Percentiles rank a stretch among this genome's conserved stretches.
Evolutionary conservation across 495 filamentous ascomycete species (phyloP).

Genomic region (Massariosphaeria phaeospora): DNA sequence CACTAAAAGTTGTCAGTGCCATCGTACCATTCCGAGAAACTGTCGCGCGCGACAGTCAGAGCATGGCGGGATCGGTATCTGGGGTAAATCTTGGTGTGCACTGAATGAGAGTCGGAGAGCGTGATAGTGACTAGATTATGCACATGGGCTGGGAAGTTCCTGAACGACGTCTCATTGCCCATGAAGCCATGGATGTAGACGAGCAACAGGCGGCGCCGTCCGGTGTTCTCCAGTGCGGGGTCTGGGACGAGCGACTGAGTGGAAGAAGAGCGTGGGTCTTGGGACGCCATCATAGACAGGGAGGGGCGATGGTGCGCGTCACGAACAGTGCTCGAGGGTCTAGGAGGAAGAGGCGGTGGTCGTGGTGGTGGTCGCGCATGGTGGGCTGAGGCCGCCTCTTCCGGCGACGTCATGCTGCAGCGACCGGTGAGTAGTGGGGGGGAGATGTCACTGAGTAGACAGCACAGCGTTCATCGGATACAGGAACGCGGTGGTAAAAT

Average conservation of each 20-base stretch:
- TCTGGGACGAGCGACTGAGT: constrained; percentile 56
- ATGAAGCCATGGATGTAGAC: constrained; percentile 93
- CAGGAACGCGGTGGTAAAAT: too few species aligned
- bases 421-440: too few species aligned
- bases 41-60: constrained; percentile 66
- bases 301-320: not conserved
- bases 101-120: constrained; percentile 64
- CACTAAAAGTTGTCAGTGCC: not conserved
- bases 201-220: constrained; percentile 63
- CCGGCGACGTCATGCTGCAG: constrained; percentile 14
- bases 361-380: not conserved
- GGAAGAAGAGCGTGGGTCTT: constrained; percentile 60
- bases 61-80: constrained; percentile 77
- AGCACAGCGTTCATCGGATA: too few species aligned
- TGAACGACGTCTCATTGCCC: constrained; percentile 84
- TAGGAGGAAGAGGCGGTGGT: constrained; percentile 9
- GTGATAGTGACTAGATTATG: constrained; percentile 69
- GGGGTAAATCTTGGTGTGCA: constrained; percentile 90
- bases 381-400: not conserved
- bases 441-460: too few species aligned
- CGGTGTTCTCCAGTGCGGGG: constrained; percentile 40
- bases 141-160: constrained; percentile 80
- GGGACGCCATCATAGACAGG: constrained; percentile 31
- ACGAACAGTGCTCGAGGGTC: not conserved
- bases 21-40: constrained; percentile 72